Evolutionary conservation across 805 yeast species (phyloP), one percentile per base, ranked within the genome.

Genomic region (Candida chauliodis): DNA sequence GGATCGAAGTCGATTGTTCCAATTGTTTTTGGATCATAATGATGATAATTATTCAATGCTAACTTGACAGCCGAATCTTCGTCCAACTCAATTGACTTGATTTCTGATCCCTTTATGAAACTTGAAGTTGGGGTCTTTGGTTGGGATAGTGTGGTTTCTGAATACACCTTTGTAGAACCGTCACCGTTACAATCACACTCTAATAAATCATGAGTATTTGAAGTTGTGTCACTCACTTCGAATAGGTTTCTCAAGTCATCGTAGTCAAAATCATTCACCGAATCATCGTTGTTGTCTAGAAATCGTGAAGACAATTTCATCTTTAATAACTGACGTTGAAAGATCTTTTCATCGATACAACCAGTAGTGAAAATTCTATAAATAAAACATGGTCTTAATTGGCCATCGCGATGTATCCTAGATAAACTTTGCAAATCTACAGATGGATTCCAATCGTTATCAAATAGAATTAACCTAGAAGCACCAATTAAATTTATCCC

Each of bases 371-470:
- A 61, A 14, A 93, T 59, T 47, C 99, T 71, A 54, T 93, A 93
- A 21, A 91, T 80, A 53, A 66, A 82, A 8, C 89, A 93, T 0
- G 87, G 87, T 33, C 63, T 73, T 34, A 61, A 75, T 56, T 93
- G 99, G 0, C 99, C 99, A 57, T 91, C 97, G 50, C 99, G 70
- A 54, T 91, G 96, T 5, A 93, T 81, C 45, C 99, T 66, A 1
- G 97, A 95, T 95, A 91, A 86, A 0, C 97, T 95, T 57, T 93
- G 99, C 23, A 84, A 58, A 53, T 93, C 99, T 9, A 82, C 73
- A 0, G 96, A 78, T 0, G 99, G 99, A 47, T 93, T 93, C 99
- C 99, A 93, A 53, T 93, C 98, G 46, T 93, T 87, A 55, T 93
- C 99, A 53, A 86, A 84, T 16, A 93, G 62, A 4, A 93, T 72